Base-by-base conservation (phyloP, 768 basidiomycete species). In the Mycena galopus region DNA sequence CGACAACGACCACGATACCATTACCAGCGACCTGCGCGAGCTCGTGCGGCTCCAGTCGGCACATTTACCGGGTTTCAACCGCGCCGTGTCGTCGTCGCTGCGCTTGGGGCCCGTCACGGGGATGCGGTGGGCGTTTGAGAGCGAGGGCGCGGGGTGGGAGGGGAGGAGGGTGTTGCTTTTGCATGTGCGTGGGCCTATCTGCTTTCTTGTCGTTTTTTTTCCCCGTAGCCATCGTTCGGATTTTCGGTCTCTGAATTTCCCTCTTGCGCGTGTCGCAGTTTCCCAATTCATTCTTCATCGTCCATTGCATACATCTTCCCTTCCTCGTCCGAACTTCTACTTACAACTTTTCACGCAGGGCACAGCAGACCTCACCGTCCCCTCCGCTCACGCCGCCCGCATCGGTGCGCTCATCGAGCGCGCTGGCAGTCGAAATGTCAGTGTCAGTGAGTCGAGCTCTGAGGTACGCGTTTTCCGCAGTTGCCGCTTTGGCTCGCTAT, bases 1-100 rank as follows among this genome's bases (percentile, higher is more conserved):
- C 19, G 29, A 33, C 16, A 14, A 55, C 14, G 21, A 21, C 19
- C 42, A 44, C 19, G 58, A 61, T 17, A 8, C 67, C 37, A 11
- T n/a, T 39, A 39, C 61, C 19, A 11, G 35, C 63, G 63, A 55
- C n/a, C 32, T 62, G 67, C 59, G 53, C 32, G 71, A 93, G 90
- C 91, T 94, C 66, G 90, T 94, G 0, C 88, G 93, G n/a, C 82
- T 93, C 16, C 93, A 94, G 81, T 92, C 92, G 0, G 93, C 93
- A 1, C 91, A 93, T 77, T 86, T 94, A 7, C 88, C 91, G 0
- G 89, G 93, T 5, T 94, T 90, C 78, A 93, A 94, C 73, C 87
- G 89, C 25, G 93, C 93, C 0, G 82, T 94, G n/a, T 93, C 93
- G 0, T 94, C 93, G 6, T 93, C 90, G 4, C 83, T 94, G 29